phyloP scores from a whole-genome alignment of 2,329 filamentous ascomycete genomes.

The Cercospora sp. region DNA sequence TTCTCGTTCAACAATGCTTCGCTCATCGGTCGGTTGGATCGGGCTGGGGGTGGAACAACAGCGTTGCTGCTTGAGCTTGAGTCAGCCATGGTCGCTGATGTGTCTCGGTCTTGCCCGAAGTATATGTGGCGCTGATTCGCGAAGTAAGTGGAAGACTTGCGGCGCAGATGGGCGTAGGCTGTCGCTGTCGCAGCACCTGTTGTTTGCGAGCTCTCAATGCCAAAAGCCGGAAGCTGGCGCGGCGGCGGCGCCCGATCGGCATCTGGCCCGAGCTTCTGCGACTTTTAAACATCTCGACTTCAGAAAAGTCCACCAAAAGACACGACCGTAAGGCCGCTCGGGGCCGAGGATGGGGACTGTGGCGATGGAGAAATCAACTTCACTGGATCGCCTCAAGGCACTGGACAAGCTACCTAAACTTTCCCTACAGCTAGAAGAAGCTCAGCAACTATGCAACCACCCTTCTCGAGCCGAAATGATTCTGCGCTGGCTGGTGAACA shows the following conservation, averaged over 20 bases:
- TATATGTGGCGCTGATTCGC: not conserved
- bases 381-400: constrained; percentile 44
- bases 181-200: not conserved
- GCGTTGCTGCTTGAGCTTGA: constrained; percentile 53
- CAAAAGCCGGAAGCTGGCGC: constrained; percentile 6
- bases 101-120: not conserved
- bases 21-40: constrained; percentile 79
- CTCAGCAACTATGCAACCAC: constrained; percentile 36
- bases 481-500: constrained; percentile 65
- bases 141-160: not conserved
- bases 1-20: constrained; percentile 99
- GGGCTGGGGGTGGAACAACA: constrained; percentile 64
- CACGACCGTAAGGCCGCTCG: not conserved
- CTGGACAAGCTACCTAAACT: constrained; percentile 37
- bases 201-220: constrained; percentile 9
- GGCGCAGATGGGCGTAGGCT: not conserved
- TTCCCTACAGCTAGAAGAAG: constrained; percentile 33
- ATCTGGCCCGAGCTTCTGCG: constrained; percentile 11
- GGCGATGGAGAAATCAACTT: constrained; percentile 34
- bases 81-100: constrained; percentile 56
- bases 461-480: constrained; percentile 58
- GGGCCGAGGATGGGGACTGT: constrained; percentile 19
- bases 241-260: not conserved
- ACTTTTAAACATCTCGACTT: constrained; percentile 10
- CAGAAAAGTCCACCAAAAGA: constrained; percentile 15